Conservation (phyloP, 2,329 filamentous ascomycete species). For the Shiraia sp. region DNA sequence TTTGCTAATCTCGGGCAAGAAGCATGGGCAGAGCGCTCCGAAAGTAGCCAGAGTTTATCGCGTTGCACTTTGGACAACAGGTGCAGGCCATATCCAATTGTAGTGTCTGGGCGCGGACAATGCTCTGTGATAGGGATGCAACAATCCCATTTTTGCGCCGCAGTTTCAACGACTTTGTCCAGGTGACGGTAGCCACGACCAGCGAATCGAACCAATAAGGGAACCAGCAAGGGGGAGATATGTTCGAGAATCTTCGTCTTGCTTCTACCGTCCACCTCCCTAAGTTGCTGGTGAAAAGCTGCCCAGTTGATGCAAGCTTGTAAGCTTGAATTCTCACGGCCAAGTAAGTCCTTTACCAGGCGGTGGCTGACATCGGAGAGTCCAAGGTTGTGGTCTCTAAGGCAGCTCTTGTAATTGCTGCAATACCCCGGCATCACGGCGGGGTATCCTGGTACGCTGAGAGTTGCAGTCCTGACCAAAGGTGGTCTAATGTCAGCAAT, state of each 20-base stretch:
- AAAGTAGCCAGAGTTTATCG: slow-evolving; percentile 30
- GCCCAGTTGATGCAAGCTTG: too few species aligned
- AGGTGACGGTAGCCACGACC: slow-evolving; percentile 1
- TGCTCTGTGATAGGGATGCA: slow-evolving; percentile 40
- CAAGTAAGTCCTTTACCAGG: too few species aligned
- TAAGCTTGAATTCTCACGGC: too few species aligned
- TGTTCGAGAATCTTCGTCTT: slow-evolving; percentile 1
- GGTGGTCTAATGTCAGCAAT: too few species aligned
- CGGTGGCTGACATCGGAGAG: too few species aligned
- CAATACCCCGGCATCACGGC: too few species aligned
- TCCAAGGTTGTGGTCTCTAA: too few species aligned
- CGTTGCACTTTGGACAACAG: slow-evolving; percentile 21
- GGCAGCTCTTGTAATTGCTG: too few species aligned
- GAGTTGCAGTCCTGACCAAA: too few species aligned
- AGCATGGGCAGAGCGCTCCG: too few species aligned
- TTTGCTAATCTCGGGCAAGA: slow-evolving; percentile 52
- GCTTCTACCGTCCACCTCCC: not conserved
- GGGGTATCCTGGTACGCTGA: too few species aligned
- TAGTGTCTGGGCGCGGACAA: slow-evolving; percentile 36
- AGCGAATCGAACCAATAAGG: slow-evolving; percentile 2
- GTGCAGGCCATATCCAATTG: slow-evolving; percentile 3
- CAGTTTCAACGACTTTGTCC: slow-evolving; percentile 42
- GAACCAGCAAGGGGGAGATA: slow-evolving; percentile 3
- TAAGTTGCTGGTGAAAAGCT: too few species aligned
- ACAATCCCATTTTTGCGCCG: slow-evolving; percentile 49